Base-by-base conservation (phyloP, 225 moss, liverwort and hornwort genomes). In the Sphagnum tenellum region DNA sequence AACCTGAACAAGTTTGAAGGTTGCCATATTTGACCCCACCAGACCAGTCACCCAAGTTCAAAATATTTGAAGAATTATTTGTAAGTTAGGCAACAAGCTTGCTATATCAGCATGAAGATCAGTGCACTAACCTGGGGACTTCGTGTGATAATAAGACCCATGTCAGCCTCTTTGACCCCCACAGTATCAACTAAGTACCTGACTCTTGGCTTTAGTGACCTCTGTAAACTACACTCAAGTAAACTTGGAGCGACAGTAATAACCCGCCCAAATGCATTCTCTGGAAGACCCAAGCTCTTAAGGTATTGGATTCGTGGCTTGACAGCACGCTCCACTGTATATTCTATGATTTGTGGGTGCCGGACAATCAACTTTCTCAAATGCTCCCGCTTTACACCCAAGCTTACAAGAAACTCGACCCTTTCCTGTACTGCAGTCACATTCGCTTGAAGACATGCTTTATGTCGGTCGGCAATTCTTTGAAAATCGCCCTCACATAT, bases 281-380 rank as follows among this genome's bases (percentile, higher is more conserved):
- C 89, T 48, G 84, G 77, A 56, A 86, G 60, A 59, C 89, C 89
- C 48, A 89, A 73, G 12, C 84, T 81, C 72, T 75, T 84, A 57
- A 89, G 64, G 69, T 86, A 89, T 44, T 65, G 66, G 10, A 86
- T 76, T 48, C 79, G 75, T 12, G 86, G 86, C 71, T 80, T 89
- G 76, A 86, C 71, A 3, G 83, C 81, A 50, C 79, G 74, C 49
- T 89, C 89, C 55, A 89, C 86, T 59, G 83, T 79, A 54, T 84
- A 89, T 70, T 84, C 86, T 44, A 89, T 44, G 46, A 89, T 82
- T 50, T 89, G 86, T 3, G 86, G 86, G 70, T 86, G 86, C 66
- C 86, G 84, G 3, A 80, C 86, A 50, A 89, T 79, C 6, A 89
- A 73, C 70, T 89, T 89, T 44, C 74, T 79, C 56, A 87, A 49